These are phyloP conservation scores for Catharanthus roseus DNA, from an alignment of 257 asterid species.

Conservation along the genomic window DNA sequence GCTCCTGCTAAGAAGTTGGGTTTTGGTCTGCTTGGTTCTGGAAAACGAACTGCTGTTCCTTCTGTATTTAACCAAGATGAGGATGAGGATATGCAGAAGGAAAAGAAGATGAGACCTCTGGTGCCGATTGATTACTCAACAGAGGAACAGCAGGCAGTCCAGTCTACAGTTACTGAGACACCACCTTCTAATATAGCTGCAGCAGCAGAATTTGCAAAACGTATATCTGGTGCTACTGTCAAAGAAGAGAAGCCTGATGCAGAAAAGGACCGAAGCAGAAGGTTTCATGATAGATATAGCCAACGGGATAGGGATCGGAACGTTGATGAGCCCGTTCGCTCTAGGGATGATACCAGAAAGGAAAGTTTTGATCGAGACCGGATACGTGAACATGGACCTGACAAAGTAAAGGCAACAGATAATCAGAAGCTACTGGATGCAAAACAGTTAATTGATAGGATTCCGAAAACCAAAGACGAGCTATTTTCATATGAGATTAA, in stretches of 20 bases:
- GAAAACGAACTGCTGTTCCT: conserved; percentile 86
- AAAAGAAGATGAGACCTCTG: conserved; percentile 95
- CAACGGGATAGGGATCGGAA: conserved; percentile 72
- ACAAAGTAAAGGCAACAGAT: conserved; percentile 56
- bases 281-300: conserved; percentile 65
- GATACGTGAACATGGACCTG: conserved; percentile 29
- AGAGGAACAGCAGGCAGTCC: conserved; percentile 65
- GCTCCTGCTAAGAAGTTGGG: conserved; percentile 76
- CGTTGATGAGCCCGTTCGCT: conserved; percentile 43
- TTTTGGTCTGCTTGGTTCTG: conserved; percentile 82
- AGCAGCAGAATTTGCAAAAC: conserved; percentile 71
- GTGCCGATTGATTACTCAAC: conserved; percentile 96
- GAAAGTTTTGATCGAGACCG: conserved; percentile 55
- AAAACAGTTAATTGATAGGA: conserved; percentile 88
- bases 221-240: conserved; percentile 44
- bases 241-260: conserved; percentile 64
- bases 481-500: conserved; percentile 82
- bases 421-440: conserved; percentile 89
- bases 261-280: conserved; percentile 69
- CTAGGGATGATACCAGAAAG: conserved; percentile 56
- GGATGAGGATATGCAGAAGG: conserved; percentile 91
- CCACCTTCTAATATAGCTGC: conserved; percentile 49
- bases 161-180: conserved; percentile 44
- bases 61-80: conserved; percentile 86
- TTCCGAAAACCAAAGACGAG: conserved; percentile 96